Evolutionary conservation across 2,329 filamentous ascomycete species (phyloP), one percentile per base, ranked within the genome.

Genomic region (Capronia americana): DNA sequence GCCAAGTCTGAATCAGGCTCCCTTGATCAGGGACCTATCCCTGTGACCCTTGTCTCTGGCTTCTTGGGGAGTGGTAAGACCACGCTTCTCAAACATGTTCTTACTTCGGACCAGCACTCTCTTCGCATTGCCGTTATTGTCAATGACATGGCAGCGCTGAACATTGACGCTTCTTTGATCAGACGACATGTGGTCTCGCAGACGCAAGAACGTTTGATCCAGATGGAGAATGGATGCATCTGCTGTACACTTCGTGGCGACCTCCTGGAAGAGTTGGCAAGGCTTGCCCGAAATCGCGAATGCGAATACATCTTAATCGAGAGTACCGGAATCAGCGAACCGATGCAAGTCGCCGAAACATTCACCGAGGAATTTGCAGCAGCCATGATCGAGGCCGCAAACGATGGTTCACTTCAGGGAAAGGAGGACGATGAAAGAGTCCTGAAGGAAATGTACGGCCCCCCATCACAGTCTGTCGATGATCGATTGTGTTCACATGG

Each of bases 221-320:
- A 88, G 10, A 82, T 91, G 62, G 88, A 91, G 72, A 91, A 91
- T 68, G 88, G 90, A 10, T 92, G 90, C 70, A 92, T 92, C 72
- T 92, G 90, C 80, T 92, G 90, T 72, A 92, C 89, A 0, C 81
- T 92, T 0, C 86, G 90, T 3, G 89, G 89, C 0, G 90, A 92
- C 63, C 77, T 92, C 1, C 82, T 92, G 0, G 86, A 90, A 66
- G 90, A 92, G 74, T 83, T 92, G 0, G 88, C 89, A 0, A 83
- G 83, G 0, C 80, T 92, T 1, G 84, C 88, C 0, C 85, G 88
- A 73, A 81, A 87, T 0, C 83, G 86, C 20, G 80, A 84, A 57
- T 88, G 92, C 44, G 88, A 92, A 74, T 92, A 92, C 74, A 86
- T 92, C 28, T 80, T 91, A 46, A 89, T 91, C 50, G 89, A 92